Evolutionary conservation across 1,284 basidiomycete genomes (phyloP).

Genomic region (Entoloma clypeatum): DNA sequence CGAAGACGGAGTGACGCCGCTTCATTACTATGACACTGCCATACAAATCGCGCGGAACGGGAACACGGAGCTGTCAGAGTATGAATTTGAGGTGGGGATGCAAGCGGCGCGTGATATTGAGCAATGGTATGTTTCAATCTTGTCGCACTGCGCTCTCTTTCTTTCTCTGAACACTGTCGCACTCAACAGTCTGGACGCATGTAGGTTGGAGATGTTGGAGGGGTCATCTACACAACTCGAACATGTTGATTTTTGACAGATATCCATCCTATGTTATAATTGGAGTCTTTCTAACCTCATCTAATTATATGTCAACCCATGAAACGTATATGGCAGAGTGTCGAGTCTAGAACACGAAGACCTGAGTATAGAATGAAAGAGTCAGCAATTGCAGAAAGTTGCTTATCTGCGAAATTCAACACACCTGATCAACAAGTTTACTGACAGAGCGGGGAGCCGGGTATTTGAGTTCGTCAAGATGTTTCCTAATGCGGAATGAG

Average conservation of each 20-base stretch:
- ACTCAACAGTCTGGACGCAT: constrained; percentile 50
- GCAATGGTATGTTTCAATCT: constrained; percentile 31
- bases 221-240: constrained; percentile 43
- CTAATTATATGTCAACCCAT: constrained; percentile 7
- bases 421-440: constrained; percentile 92
- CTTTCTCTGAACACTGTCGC: constrained; percentile 6
- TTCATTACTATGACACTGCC: constrained; percentile 74
- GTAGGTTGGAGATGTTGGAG: constrained; percentile 57
- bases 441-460: constrained; percentile 86
- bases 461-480: constrained; percentile 85
- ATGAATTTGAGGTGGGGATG: constrained; percentile 67
- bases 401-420: constrained; percentile 18
- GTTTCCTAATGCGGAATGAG: constrained; percentile 54
- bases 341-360: constrained; percentile 64
- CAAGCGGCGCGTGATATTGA: constrained; percentile 61
- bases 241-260: neutral
- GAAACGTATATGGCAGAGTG: neutral
- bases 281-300: too few species aligned
- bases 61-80: constrained; percentile 60
- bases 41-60: constrained; percentile 74
- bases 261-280: constrained; percentile 1
- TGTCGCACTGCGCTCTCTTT: neutral
- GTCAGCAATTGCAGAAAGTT: neutral
- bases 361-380: constrained; percentile 31
- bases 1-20: constrained; percentile 55